These are phyloP conservation scores for Dendrobium catenatum DNA, from an alignment of 106 monocot species.

Conservation along the genomic window DNA sequence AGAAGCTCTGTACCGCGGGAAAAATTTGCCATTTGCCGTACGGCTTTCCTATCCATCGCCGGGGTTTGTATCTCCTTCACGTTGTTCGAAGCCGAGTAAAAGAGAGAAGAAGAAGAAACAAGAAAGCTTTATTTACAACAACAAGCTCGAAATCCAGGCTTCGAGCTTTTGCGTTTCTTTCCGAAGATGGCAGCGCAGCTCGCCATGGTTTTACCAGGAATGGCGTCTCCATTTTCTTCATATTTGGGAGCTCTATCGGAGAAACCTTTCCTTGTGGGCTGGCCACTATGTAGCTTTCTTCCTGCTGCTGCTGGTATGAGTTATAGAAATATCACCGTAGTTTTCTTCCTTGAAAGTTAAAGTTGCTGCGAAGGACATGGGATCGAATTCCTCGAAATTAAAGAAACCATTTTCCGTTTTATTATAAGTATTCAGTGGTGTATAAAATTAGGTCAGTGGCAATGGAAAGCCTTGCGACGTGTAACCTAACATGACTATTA, in stretches of 20 bases:
- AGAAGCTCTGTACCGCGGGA: too few species aligned
- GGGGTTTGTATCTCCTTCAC: too few species aligned
- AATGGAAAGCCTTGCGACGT: background rate
- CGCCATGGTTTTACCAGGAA: background rate
- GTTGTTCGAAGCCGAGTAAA: too few species aligned
- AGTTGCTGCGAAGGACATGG: background rate
- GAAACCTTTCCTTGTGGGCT: constrained; percentile 1
- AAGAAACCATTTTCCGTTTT: background rate
- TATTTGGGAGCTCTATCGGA: background rate
- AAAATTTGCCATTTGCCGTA: too few species aligned
- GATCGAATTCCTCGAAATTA: too few species aligned
- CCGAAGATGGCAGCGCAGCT: background rate
- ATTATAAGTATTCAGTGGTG: background rate
- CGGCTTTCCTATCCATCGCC: too few species aligned
- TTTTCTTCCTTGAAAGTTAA: background rate
- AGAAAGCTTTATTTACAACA: too few species aligned
- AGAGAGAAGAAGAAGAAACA: too few species aligned
- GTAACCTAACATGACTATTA: background rate
- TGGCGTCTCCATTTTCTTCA: background rate
- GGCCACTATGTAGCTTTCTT: background rate
- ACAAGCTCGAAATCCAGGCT: too few species aligned
- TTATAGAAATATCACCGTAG: background rate
- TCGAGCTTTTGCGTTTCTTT: background rate
- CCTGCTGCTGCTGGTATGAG: background rate
- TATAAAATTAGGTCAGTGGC: background rate